phyloP scores from a whole-genome alignment of 371 early-diverging fungal genomes.

The Rhizomucor miehei region DNA sequence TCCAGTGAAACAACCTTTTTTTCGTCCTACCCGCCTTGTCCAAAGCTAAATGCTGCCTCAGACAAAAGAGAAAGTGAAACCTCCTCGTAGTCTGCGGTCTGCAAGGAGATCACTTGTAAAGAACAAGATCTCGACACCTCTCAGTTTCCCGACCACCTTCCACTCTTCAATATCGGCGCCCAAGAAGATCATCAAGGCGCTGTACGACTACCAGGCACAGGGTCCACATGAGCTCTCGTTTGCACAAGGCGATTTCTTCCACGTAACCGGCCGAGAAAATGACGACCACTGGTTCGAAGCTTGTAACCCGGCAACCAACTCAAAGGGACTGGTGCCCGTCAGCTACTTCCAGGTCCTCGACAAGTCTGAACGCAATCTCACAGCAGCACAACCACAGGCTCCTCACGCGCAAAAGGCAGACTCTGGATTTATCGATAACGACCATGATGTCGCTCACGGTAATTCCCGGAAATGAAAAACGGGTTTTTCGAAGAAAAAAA shows the following conservation, averaged over 20 bases:
- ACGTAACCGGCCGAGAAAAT: conserved; percentile 78
- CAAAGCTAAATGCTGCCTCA: conserved; percentile 24
- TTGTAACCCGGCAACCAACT: conserved; percentile 76
- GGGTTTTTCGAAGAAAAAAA: neutral
- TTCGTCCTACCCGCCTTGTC: neutral
- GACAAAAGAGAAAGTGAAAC: conserved; percentile 33
- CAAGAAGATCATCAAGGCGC: conserved; percentile 84
- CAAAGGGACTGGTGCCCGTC: conserved; percentile 79
- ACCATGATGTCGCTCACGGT: conserved; percentile 14
- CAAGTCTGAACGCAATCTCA: conserved; percentile 32
- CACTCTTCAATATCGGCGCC: conserved; percentile 52
- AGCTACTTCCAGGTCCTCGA: conserved; percentile 79
- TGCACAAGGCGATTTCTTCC: conserved; percentile 85
- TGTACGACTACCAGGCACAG: conserved; percentile 67
- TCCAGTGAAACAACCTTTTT: neutral
- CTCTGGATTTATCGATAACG: conserved; percentile 24
- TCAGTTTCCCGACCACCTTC: conserved; percentile 19
- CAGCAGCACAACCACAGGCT: conserved; percentile 4
- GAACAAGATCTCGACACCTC: conserved; percentile 44
- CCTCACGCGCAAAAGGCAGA: conserved; percentile 14
- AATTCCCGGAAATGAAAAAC: conserved; percentile 1
- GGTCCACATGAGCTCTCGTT: conserved; percentile 76
- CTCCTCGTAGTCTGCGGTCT: conserved; percentile 32
- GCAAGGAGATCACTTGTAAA: conserved; percentile 31
- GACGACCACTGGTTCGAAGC: conserved; percentile 82